A percentile compares a stretch with the other conserved stretches of the same genome.
phyloP scores from a whole-genome alignment of 768 basidiomycete genomes.

The Hericium alpestre region DNA sequence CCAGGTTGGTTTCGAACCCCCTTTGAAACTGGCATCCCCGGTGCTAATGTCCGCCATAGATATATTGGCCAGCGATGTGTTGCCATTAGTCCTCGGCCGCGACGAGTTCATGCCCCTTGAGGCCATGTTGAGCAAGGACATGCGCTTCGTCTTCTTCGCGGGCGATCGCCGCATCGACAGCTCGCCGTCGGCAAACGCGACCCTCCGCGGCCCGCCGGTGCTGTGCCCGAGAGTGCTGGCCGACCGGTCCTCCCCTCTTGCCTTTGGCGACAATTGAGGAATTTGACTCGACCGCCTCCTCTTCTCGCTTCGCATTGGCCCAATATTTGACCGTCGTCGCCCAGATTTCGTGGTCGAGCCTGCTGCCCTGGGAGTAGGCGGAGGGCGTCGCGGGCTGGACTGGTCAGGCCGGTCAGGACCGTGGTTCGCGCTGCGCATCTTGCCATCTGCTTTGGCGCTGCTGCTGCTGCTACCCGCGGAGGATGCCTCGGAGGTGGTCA shows the following conservation, averaged over 20 bases:
- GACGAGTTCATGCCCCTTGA: conserved; percentile 19
- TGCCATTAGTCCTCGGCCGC: conserved; percentile 18
- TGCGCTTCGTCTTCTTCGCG: conserved; percentile 46
- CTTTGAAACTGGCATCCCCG: conserved; percentile 16
- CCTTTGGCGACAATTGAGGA: conserved; percentile 45
- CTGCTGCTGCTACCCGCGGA: conserved; percentile 19
- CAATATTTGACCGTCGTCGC: conserved; percentile 64
- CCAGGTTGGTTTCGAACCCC: conserved; percentile 42
- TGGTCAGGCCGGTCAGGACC: conserved; percentile 19
- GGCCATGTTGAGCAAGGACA: conserved; percentile 37
- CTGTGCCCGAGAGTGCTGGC: conserved; percentile 9
- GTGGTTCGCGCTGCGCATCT: conserved; percentile 25
- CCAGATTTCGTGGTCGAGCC: conserved; percentile 26
- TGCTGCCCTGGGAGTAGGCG: conserved; percentile 34
- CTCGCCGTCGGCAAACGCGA: conserved; percentile 21
- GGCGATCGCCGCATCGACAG: conserved; percentile 33
- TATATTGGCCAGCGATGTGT: conserved; percentile 23
- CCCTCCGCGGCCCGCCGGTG: conserved; percentile 27
- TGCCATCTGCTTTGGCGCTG: conserved; percentile 9
- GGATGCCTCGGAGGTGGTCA: conserved; percentile 22
- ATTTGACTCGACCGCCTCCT: conserved; percentile 75
- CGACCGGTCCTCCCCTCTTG: not conserved
- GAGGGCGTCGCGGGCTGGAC: conserved; percentile 42
- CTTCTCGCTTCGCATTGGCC: conserved; percentile 67
- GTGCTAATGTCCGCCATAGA: conserved; percentile 39